Evolutionary conservation across 768 basidiomycete species (phyloP).

Genomic region (Xerocomellus dryophilus): DNA sequence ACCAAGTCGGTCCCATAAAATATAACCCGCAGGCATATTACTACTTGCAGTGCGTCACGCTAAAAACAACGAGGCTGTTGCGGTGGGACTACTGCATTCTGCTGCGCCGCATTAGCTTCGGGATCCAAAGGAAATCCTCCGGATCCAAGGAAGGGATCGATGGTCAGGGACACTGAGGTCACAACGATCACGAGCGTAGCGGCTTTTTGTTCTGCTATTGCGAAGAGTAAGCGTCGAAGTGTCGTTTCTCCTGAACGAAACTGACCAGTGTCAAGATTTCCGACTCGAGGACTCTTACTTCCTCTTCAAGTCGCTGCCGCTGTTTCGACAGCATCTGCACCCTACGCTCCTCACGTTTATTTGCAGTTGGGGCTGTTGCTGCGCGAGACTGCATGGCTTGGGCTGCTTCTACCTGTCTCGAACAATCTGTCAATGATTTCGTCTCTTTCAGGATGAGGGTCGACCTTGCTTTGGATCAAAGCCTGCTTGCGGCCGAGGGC

Average conservation of each 20-base stretch:
- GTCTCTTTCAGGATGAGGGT: neutral
- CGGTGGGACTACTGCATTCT: neutral
- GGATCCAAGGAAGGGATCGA: neutral
- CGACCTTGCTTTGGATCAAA: constrained; percentile 62
- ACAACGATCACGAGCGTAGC: neutral
- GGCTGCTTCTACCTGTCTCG: constrained; percentile 52
- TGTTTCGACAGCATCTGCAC: constrained; percentile 65
- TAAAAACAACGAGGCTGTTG: neutral
- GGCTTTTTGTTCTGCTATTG: constrained; percentile 24
- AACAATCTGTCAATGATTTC: neutral
- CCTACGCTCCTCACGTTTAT: constrained; percentile 65
- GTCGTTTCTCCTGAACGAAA: neutral
- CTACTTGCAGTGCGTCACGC: neutral
- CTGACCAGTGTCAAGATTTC: constrained; percentile 59
- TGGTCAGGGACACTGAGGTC: neutral
- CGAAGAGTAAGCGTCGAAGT: constrained; percentile 4
- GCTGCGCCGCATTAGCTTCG: neutral
- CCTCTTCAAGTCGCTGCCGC: constrained; percentile 62
- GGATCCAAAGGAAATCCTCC: neutral
- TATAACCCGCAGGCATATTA: neutral
- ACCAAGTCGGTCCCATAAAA: neutral
- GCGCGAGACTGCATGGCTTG: constrained; percentile 40
- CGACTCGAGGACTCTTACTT: constrained; percentile 55
- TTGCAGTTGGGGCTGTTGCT: constrained; percentile 47
- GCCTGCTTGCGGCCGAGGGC: constrained; percentile 60